Evolutionary conservation across 2,329 filamentous ascomycete species (phyloP).

Genomic region (Exophiala calicioides): DNA sequence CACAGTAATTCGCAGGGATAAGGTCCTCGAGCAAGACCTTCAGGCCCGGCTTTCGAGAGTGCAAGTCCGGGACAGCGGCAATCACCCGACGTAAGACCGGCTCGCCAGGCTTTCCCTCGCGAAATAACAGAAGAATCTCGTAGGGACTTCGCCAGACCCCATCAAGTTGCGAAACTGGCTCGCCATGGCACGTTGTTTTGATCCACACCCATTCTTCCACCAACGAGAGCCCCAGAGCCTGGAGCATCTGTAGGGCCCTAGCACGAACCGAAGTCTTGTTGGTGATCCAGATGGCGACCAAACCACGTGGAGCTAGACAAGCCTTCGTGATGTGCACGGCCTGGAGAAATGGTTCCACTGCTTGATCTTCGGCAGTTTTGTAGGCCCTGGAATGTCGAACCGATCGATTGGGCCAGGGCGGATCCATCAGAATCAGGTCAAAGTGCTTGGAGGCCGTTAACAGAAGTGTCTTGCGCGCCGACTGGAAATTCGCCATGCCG

Average conservation of each 20-base stretch:
- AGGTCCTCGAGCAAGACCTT: constrained; percentile 56
- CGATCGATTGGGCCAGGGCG: constrained; percentile 65
- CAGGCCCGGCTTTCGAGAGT: constrained; percentile 66
- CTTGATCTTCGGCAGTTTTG: constrained; percentile 36
- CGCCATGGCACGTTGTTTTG: constrained; percentile 57
- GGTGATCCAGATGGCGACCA: constrained; percentile 63
- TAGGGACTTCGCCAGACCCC: constrained; percentile 63
- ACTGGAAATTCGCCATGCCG: constrained; percentile 34
- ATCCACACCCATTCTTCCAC: constrained; percentile 66
- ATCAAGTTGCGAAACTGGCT: constrained; percentile 54
- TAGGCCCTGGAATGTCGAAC: constrained; percentile 56
- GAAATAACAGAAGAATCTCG: constrained; percentile 58
- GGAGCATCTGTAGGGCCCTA: constrained; percentile 51
- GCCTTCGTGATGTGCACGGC: constrained; percentile 48
- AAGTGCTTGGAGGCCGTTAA: constrained; percentile 43
- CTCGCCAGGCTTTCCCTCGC: constrained; percentile 29
- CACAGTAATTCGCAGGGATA: constrained; percentile 44
- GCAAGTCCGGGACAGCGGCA: constrained; percentile 61
- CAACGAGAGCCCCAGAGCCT: constrained; percentile 50
- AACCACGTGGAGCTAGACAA: constrained; percentile 41
- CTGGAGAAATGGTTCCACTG: constrained; percentile 33
- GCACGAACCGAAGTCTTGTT: constrained; percentile 56
- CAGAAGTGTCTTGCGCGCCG: constrained; percentile 24
- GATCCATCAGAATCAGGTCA: constrained; percentile 62
- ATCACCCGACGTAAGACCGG: constrained; percentile 53